Evolutionary conservation across 768 basidiomycete species (phyloP).

Genomic region (Kondoa malvinella): DNA sequence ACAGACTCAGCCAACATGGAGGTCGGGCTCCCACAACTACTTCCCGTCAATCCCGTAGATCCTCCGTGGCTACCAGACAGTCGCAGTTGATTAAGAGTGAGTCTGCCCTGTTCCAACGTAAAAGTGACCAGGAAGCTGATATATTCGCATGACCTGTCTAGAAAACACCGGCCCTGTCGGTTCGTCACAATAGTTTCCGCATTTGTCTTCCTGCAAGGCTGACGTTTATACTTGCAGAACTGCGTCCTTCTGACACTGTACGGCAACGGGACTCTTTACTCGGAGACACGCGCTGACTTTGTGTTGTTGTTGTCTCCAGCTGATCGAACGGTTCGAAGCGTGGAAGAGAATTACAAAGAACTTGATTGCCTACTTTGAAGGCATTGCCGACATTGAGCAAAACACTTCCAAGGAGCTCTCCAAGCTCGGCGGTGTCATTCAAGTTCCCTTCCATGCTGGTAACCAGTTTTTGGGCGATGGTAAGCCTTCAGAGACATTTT

Average conservation of each 20-base stretch:
- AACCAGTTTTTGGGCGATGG: slow-evolving; percentile 97
- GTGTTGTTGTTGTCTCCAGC: slow-evolving; percentile 31
- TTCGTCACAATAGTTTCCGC: too few relatives aligned
- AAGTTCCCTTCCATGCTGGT: slow-evolving; percentile 79
- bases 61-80: neutral
- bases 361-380: slow-evolving; percentile 46
- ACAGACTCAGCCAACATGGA: neutral
- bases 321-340: slow-evolving; percentile 53
- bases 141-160: neutral
- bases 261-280: too few relatives aligned
- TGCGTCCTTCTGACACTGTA: too few relatives aligned
- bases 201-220: too few relatives aligned
- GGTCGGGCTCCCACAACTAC: neutral
- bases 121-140: neutral
- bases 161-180: neutral
- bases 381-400: slow-evolving; percentile 76
- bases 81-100: neutral
- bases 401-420: slow-evolving; percentile 83
- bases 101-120: neutral
- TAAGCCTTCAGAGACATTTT: neutral
- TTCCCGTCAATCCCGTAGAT: neutral
- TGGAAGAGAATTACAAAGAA: slow-evolving; percentile 97
- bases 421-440: slow-evolving; percentile 85
- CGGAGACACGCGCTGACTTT: neutral
- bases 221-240: too few relatives aligned